Evolutionary conservation across 352 stramenopile species (phyloP).

Genomic region (Globisporangium perplexum): DNA sequence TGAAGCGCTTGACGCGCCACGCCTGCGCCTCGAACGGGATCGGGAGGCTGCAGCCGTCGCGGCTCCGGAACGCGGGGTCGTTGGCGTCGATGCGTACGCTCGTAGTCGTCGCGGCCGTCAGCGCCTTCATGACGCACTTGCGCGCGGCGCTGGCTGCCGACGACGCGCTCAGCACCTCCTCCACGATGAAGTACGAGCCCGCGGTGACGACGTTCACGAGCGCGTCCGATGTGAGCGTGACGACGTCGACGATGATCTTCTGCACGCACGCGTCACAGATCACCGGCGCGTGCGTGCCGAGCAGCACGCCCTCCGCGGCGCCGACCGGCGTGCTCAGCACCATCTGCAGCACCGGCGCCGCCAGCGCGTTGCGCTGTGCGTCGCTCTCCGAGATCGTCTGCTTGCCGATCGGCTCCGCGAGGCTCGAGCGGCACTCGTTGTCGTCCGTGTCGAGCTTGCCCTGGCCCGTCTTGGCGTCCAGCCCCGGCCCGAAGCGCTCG

Average conservation of each 20-base stretch:
- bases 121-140: conserved; percentile 47
- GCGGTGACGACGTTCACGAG: conserved; percentile 15
- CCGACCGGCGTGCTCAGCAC: conserved; percentile 24
- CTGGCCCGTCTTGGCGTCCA: conserved; percentile 41
- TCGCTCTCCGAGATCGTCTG: conserved; percentile 32
- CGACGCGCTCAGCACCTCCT: conserved; percentile 25
- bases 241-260: conserved; percentile 24
- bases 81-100: conserved; percentile 22
- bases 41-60: conserved; percentile 35
- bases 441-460: conserved; percentile 43
- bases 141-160: background rate
- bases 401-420: conserved; percentile 34
- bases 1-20: conserved; percentile 56
- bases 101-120: conserved; percentile 5
- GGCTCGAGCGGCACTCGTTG: conserved; percentile 46
- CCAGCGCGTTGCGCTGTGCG: conserved; percentile 27
- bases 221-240: conserved; percentile 37
- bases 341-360: conserved; percentile 31
- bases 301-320: conserved; percentile 22
- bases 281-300: conserved; percentile 24
- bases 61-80: conserved; percentile 18
- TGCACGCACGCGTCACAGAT: conserved; percentile 60
- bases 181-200: conserved; percentile 56
- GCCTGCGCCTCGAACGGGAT: conserved; percentile 42
- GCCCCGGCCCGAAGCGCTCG: conserved; percentile 40